Conservation (phyloP, 495 filamentous ascomycete species). For the Penicillium diatomitis region DNA sequence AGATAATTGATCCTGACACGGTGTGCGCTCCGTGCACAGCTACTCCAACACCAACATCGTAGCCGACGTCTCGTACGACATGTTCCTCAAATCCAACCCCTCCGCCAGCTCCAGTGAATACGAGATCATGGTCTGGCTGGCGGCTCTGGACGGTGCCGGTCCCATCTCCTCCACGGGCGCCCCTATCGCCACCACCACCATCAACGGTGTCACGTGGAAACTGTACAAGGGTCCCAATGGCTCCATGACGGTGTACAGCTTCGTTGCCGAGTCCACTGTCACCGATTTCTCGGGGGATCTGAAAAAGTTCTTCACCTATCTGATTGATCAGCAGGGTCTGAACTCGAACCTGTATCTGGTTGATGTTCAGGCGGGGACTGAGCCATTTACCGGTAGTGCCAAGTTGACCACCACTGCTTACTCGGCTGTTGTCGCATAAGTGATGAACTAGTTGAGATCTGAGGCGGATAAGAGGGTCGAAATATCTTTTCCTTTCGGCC, state of each 20-base stretch:
- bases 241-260: slow-evolving; percentile 49
- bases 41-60: slow-evolving; percentile 47
- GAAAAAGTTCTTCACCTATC: slow-evolving; percentile 47
- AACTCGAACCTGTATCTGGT: slow-evolving; percentile 44
- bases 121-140: slow-evolving; percentile 69
- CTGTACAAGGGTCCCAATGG: slow-evolving; percentile 50
- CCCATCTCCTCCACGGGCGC: slow-evolving; percentile 52
- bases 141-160: slow-evolving; percentile 49
- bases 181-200: slow-evolving; percentile 42
- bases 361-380: slow-evolving; percentile 47
- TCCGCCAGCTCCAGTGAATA: slow-evolving; percentile 38
- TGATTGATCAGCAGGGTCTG: slow-evolving; percentile 40
- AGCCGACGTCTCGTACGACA: slow-evolving; percentile 58
- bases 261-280: slow-evolving; percentile 42
- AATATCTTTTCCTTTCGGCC: too few species aligned
- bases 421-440: slow-evolving; percentile 33
- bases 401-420: slow-evolving; percentile 30
- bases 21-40: slow-evolving; percentile 17
- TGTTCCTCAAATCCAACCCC: slow-evolving; percentile 46
- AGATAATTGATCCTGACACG: background rate
- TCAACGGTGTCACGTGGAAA: slow-evolving; percentile 43
- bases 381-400: slow-evolving; percentile 43
- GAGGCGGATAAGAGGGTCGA: background rate
- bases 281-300: slow-evolving; percentile 48
- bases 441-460: background rate